Evolutionary conservation across 192 early-diverging fungal genomes (phyloP), one percentile per base, ranked within the genome.

Genomic region (Gamsiella multidivaricata): DNA sequence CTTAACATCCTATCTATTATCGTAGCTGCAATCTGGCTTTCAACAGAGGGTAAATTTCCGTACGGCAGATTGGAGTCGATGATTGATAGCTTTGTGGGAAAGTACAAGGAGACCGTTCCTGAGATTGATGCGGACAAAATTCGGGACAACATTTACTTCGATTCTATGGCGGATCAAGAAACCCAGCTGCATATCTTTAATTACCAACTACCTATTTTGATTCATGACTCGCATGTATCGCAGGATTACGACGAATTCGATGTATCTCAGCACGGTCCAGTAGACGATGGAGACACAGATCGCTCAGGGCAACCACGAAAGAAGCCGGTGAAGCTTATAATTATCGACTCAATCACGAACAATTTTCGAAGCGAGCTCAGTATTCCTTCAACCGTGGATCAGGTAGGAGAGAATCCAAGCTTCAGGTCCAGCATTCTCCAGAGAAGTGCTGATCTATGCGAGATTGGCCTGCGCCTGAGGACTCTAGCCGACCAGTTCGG

Each of bases 341-440:
- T 96, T 9, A 86, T 98, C 34, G 96, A 98, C 74, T 94, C 94
- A 0, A 92, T 98, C 23, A 86, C 93, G 6, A 90, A 92, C 10
- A 89, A 90, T 39, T 89, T 94, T 76, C 85, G 92, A 18, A 85
- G 78, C 31, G 87, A 83, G 20, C 62, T 69, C 18, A 39, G 29
- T 6, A 33, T 61, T 6, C 37, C 54, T 6, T 20, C 17, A 18
- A 25, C 47, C 18, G 14, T 31, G 20, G 53, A 59, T 5, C 12
- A 15, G 20, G 17, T 31, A 22, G 49, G 51, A 3, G 45, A 49
- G 7, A 58, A 32, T 3, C 31, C 41, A 23, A 31, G 55, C 0
- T 78, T 78, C 34, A 29, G 61, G 15, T 34, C 60, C 0, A 78
- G 65, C 22, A 67, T 78, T 20, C 62, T 80, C 26, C 58, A 86